These are phyloP conservation scores for Brassica rapa DNA, from an alignment of 345 rosid species.

Conservation along the genomic window DNA sequence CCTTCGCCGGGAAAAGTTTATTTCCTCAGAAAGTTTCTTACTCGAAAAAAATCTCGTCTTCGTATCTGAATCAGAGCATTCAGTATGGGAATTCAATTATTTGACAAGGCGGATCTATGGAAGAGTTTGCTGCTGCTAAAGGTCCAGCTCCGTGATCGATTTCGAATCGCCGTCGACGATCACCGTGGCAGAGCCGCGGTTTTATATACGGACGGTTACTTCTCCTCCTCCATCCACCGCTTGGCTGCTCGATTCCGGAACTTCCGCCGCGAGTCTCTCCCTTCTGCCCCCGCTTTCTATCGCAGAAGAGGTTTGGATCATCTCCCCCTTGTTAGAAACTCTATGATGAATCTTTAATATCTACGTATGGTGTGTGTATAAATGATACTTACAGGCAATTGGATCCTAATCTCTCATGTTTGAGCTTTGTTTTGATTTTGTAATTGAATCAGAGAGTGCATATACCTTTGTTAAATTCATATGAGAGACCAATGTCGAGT, in stretches of 20 bases:
- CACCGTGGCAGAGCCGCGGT: constrained; percentile 50
- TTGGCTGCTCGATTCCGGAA: constrained; percentile 61
- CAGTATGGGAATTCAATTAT: constrained; percentile 54
- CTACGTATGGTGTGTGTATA: neutral
- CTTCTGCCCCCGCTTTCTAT: constrained; percentile 71
- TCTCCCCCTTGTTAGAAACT: neutral
- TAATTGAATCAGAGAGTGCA: neutral
- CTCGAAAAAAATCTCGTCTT: neutral
- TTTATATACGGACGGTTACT: constrained; percentile 53
- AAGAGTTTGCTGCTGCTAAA: constrained; percentile 67
- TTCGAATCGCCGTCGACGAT: constrained; percentile 74
- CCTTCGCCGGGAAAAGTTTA: neutral
- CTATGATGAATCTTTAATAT: neutral
- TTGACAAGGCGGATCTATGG: constrained; percentile 80
- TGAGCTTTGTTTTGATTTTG: neutral
- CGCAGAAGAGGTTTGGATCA: constrained; percentile 63
- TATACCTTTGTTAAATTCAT: neutral
- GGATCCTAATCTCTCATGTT: neutral
- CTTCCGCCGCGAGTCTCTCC: constrained; percentile 79
- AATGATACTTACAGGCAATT: neutral
- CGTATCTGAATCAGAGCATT: neutral
- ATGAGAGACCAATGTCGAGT: neutral
- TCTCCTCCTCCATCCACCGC: constrained; percentile 67
- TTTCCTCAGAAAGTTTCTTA: neutral
- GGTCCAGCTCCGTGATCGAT: constrained; percentile 71